A percentile compares a stretch with the other conserved stretches of the same genome.
Conservation (phyloP, 2,329 filamentous ascomycete genomes). For the Phialophora chinensis region DNA sequence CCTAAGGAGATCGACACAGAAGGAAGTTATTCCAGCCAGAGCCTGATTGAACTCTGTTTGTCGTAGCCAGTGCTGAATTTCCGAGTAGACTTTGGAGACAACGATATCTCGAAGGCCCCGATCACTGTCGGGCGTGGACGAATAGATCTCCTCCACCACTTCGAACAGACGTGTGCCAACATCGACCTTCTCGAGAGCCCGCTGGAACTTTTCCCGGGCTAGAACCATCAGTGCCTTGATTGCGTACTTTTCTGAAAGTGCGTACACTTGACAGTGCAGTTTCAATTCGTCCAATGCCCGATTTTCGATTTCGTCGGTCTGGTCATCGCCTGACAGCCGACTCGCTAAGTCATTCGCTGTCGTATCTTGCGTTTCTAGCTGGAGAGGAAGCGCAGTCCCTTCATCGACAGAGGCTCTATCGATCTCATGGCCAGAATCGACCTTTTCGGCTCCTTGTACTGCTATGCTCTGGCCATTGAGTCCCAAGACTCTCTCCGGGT, state of each 20-base stretch:
- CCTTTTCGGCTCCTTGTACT: too few relatives aligned
- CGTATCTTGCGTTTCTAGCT: too few relatives aligned
- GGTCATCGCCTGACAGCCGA: neutral
- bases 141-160: conserved; percentile 13
- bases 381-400: too few relatives aligned
- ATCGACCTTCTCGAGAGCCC: conserved; percentile 13
- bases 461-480: too few relatives aligned
- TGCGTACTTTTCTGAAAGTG: conserved; percentile 14
- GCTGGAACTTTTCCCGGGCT: conserved; percentile 14
- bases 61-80: conserved; percentile 17
- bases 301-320: neutral
- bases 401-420: too few relatives aligned
- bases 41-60: conserved; percentile 14
- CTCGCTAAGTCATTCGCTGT: too few relatives aligned
- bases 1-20: conserved; percentile 17
- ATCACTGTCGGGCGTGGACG: conserved; percentile 14
- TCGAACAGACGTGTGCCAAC: conserved; percentile 9
- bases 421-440: too few relatives aligned
- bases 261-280: conserved; percentile 15
- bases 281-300: neutral
- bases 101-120: conserved; percentile 13
- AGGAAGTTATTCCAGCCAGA: conserved; percentile 8
- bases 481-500: too few relatives aligned
- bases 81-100: conserved; percentile 16
- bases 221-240: conserved; percentile 15